Conservation (phyloP, 805 yeast species). For the Dipodascus geniculatus region DNA sequence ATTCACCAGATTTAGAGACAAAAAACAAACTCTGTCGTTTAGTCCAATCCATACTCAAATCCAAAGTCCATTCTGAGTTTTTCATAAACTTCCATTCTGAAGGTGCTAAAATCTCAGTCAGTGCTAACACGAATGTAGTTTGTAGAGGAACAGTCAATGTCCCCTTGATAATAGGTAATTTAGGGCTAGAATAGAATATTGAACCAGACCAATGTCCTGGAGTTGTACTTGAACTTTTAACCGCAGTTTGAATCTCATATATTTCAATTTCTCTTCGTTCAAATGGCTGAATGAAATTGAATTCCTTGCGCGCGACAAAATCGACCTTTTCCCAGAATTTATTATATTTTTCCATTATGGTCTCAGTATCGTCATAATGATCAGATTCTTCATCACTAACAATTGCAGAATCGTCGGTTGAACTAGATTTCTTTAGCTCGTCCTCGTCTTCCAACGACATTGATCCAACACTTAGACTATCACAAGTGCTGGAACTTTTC, state of each 20-base stretch:
- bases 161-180: conserved; percentile 2
- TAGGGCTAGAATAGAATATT: conserved; percentile 8
- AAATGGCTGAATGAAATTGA: conserved; percentile 30
- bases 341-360: not conserved
- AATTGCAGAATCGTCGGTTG: not conserved
- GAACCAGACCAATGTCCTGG: conserved; percentile 20
- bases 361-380: not conserved
- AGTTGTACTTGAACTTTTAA: not conserved
- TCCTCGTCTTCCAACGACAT: not conserved
- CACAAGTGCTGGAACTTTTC: not conserved
- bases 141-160: not conserved
- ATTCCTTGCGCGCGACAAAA: conserved; percentile 25
- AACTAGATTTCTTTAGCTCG: not conserved
- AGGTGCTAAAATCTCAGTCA: conserved; percentile 14
- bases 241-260: conserved; percentile 50
- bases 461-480: not conserved
- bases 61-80: conserved; percentile 47
- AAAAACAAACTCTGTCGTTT: conserved; percentile 27
- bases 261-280: conserved; percentile 47
- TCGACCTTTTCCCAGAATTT: conserved; percentile 6
- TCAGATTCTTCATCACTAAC: not conserved
- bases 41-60: conserved; percentile 36
- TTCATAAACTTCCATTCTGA: conserved; percentile 14
- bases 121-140: conserved; percentile 4
- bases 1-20: conserved; percentile 35